These are phyloP conservation scores for Schizonepeta tenuifolia DNA, from an alignment of 257 asterid species.

Conservation along the genomic window DNA sequence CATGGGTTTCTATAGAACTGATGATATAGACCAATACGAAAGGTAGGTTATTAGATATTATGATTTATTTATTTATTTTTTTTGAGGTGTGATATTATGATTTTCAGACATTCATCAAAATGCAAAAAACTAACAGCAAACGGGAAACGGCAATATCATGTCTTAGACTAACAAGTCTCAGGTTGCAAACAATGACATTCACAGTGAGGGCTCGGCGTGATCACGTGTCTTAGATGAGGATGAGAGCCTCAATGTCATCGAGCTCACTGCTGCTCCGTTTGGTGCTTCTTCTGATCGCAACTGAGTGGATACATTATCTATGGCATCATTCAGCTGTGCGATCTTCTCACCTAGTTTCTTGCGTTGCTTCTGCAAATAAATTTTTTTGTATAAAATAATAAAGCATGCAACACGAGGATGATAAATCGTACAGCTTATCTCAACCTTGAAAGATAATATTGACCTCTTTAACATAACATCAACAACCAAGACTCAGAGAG, in stretches of 20 bases:
- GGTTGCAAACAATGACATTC: conserved; percentile 23
- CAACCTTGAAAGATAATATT: neutral
- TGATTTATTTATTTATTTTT: too few species aligned
- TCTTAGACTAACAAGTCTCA: conserved; percentile 2
- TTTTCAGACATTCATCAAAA: neutral
- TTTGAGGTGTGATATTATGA: too few species aligned
- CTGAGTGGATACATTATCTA: conserved; percentile 72
- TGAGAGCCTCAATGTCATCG: conserved; percentile 67
- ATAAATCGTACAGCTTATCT: neutral
- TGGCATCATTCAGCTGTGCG: conserved; percentile 79
- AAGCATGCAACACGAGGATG: neutral
- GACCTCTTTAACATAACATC: neutral
- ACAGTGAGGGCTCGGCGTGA: neutral
- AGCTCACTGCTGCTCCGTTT: conserved; percentile 57
- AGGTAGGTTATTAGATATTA: conserved; percentile 16
- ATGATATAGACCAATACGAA: conserved; percentile 18
- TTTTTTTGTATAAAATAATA: neutral
- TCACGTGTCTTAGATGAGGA: conserved; percentile 43
- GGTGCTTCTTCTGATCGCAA: conserved; percentile 59
- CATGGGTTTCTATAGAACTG: neutral
- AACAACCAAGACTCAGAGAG: neutral
- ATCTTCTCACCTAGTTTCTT: conserved; percentile 82
- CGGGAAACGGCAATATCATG: conserved; percentile 2
- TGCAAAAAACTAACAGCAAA: conserved; percentile 19
- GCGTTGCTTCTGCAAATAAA: conserved; percentile 69